Percentiles rank a stretch among this genome's conserved stretches.
These are phyloP conservation scores for Yamadazyma philogaea DNA, from an alignment of 805 yeast genomes.

Conservation along the genomic window DNA sequence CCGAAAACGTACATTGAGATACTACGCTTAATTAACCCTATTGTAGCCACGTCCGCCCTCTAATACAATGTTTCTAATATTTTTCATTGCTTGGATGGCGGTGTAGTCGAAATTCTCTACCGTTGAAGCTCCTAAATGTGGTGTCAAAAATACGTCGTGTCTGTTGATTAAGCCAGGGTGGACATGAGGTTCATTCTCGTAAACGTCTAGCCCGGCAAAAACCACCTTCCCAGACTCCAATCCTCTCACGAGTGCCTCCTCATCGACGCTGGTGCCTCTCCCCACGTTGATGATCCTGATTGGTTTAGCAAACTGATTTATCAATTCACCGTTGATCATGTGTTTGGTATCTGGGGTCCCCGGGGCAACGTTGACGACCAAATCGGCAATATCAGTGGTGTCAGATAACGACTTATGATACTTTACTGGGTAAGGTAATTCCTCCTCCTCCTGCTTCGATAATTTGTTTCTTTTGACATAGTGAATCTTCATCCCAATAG, in stretches of 20 bases:
- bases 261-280: slow-evolving; percentile 67
- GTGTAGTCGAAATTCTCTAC: slow-evolving; percentile 51
- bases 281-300: slow-evolving; percentile 72
- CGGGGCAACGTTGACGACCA: slow-evolving; percentile 67
- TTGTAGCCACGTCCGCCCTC: slow-evolving; percentile 9
- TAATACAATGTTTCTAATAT: slow-evolving; percentile 44
- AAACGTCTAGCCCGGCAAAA: slow-evolving; percentile 74
- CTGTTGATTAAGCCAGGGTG: slow-evolving; percentile 49
- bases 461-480: slow-evolving; percentile 57
- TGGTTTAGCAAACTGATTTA: slow-evolving; percentile 49
- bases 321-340: slow-evolving; percentile 47
- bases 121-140: slow-evolving; percentile 73
- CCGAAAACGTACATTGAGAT: background rate
- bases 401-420: slow-evolving; percentile 37
- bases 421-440: slow-evolving; percentile 44
- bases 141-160: slow-evolving; percentile 62
- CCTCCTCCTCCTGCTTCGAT: slow-evolving; percentile 25
- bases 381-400: slow-evolving; percentile 45
- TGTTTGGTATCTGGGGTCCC: slow-evolving; percentile 56
- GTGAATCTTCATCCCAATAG: slow-evolving; percentile 62
- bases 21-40: slow-evolving; percentile 11
- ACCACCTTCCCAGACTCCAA: slow-evolving; percentile 56
- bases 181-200: slow-evolving; percentile 58
- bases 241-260: slow-evolving; percentile 59
- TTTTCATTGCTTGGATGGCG: slow-evolving; percentile 51